A percentile compares a stretch with the other conserved stretches of the same genome.
phyloP scores from a whole-genome alignment of 2,329 filamentous ascomycete genomes.

The Albifimbria verrucaria region DNA sequence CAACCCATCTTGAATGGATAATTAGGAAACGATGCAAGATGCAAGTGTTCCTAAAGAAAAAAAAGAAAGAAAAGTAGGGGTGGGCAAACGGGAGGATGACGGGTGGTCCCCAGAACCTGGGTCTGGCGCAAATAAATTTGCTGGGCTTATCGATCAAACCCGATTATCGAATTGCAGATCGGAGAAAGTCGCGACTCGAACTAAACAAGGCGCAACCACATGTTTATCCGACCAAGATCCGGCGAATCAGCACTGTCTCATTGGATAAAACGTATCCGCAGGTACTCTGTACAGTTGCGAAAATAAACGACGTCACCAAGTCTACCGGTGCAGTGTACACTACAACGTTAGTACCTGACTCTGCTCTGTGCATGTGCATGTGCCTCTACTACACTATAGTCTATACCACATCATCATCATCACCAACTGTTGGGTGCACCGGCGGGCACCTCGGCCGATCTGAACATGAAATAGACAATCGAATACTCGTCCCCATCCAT shows the following conservation, averaged over 20 bases:
- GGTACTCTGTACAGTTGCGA: neutral
- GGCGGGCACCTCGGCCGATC: too few species aligned
- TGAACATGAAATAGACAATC: too few species aligned
- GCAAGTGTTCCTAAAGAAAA: conserved; percentile 3
- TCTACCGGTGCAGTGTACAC: too few species aligned
- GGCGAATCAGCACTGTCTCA: neutral
- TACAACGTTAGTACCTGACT: too few species aligned
- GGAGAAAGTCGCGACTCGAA: neutral
- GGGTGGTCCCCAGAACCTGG: neutral
- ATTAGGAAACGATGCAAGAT: too few species aligned
- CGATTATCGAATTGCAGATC: too few species aligned
- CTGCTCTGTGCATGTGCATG: too few species aligned
- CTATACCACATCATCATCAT: too few species aligned
- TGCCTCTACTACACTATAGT: too few species aligned
- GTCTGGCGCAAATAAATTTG: neutral
- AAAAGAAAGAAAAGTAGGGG: neutral
- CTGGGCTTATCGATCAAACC: neutral
- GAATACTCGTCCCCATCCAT: too few species aligned
- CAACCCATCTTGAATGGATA: conserved; percentile 49
- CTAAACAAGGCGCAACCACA: neutral
- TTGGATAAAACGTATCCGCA: neutral
- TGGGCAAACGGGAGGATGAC: neutral
- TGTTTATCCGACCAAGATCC: neutral
- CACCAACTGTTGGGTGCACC: too few species aligned
- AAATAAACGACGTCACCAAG: conserved; percentile 7